Conservation (phyloP, 768 basidiomycete species). For the Tulasnella sp. region DNA sequence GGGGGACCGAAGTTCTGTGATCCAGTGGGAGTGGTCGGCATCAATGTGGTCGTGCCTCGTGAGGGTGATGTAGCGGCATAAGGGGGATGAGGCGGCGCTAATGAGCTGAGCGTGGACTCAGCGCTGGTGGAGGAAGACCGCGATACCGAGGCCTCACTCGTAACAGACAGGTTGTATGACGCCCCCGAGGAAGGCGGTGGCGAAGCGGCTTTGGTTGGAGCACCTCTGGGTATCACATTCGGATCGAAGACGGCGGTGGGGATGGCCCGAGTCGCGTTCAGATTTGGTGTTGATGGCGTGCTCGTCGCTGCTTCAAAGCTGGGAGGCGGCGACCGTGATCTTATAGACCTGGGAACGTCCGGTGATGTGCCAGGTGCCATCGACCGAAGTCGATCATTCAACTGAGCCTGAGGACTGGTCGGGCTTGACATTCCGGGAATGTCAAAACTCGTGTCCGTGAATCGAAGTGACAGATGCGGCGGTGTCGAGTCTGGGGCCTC, state of each 20-base stretch:
- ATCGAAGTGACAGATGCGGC: not conserved
- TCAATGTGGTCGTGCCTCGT: not conserved
- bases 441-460: not conserved
- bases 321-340: not conserved
- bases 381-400: not conserved
- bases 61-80: not conserved
- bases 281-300: not conserved
- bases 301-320: conserved; percentile 2
- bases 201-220: not conserved
- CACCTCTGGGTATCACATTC: not conserved
- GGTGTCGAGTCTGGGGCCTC: not conserved
- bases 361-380: too few species aligned
- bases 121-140: not conserved
- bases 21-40: not conserved
- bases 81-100: conserved; percentile 1
- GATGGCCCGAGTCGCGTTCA: not conserved
- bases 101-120: not conserved
- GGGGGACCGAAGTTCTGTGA: not conserved
- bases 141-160: not conserved
- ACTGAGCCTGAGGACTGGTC: not conserved
- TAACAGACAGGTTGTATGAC: not conserved
- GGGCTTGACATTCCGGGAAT: not conserved
- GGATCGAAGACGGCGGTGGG: conserved; percentile 1
- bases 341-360: not conserved
- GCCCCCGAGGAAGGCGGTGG: not conserved